These are phyloP conservation scores for Stemphylium lycopersici DNA, from an alignment of 2,329 filamentous ascomycete genomes.

Conservation along the genomic window DNA sequence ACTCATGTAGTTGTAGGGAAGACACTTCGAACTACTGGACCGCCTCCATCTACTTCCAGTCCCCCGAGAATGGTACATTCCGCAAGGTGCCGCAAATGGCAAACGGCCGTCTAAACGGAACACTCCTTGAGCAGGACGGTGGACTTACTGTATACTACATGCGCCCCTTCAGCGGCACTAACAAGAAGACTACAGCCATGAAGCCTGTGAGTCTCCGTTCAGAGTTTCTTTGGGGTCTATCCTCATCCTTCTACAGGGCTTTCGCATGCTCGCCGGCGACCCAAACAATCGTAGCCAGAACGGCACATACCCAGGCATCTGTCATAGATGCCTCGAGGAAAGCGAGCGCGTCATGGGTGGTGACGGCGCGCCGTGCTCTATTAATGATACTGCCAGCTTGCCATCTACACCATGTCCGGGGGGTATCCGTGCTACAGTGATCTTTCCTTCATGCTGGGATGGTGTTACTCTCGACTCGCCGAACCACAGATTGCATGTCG, in stretches of 20 bases:
- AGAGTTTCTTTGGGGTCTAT: conserved; percentile 13
- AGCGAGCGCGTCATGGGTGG: conserved; percentile 37
- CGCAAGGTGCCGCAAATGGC: conserved; percentile 38
- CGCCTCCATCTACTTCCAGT: conserved; percentile 36
- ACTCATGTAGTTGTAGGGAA: background rate
- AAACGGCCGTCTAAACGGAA: conserved; percentile 23
- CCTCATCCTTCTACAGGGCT: conserved; percentile 31
- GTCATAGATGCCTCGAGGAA: conserved; percentile 42
- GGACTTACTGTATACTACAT: conserved; percentile 44
- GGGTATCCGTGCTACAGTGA: conserved; percentile 53
- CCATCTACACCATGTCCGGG: conserved; percentile 49
- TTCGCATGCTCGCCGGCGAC: conserved; percentile 57
- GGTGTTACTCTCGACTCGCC: conserved; percentile 57
- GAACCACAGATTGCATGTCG: conserved; percentile 62
- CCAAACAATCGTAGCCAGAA: conserved; percentile 37
- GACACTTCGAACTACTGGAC: conserved; percentile 38
- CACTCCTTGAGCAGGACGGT: conserved; percentile 26
- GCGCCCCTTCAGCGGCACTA: conserved; percentile 38
- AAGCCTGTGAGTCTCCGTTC: conserved; percentile 25
- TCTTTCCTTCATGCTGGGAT: conserved; percentile 60
- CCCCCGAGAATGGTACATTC: conserved; percentile 36
- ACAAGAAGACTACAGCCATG: conserved; percentile 32
- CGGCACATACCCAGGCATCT: conserved; percentile 37
- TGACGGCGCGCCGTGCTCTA: conserved; percentile 44
- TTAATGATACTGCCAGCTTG: conserved; percentile 48